These are phyloP conservation scores for Sphagnurus paluster DNA, from an alignment of 1,284 basidiomycete genomes.

Conservation along the genomic window DNA sequence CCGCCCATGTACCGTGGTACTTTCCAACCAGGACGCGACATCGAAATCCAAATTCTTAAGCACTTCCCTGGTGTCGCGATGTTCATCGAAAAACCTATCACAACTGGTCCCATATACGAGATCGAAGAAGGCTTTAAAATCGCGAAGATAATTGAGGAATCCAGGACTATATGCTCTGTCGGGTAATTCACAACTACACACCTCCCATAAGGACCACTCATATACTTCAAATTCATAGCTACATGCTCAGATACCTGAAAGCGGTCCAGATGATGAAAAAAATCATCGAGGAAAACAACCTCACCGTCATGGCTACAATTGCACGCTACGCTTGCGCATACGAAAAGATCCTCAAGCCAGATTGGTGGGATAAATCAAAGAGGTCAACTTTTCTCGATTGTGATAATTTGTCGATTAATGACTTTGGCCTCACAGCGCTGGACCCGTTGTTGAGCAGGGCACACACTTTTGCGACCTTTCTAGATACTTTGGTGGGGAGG, in stretches of 20 bases:
- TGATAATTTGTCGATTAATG: not conserved
- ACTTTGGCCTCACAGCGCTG: slow-evolving; percentile 49
- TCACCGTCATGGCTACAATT: slow-evolving; percentile 97
- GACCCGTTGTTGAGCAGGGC: slow-evolving; percentile 95
- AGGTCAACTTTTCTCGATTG: slow-evolving; percentile 44
- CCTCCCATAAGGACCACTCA: too few relatives aligned
- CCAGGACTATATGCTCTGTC: slow-evolving; percentile 83
- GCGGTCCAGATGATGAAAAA: slow-evolving; percentile 98
- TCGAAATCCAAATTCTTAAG: slow-evolving; percentile 90
- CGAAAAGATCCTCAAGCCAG: slow-evolving; percentile 84
- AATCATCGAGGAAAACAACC: slow-evolving; percentile 92
- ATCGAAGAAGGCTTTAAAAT: slow-evolving; percentile 69
- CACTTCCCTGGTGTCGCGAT: slow-evolving; percentile 89
- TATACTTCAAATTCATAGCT: slow-evolving; percentile 44
- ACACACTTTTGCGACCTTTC: slow-evolving; percentile 92
- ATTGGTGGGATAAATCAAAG: slow-evolving; percentile 98
- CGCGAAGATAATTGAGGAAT: slow-evolving; percentile 66
- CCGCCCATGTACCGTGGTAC: slow-evolving; percentile 94
- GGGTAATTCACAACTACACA: slow-evolving; percentile 52
- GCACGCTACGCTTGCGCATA: slow-evolving; percentile 96
- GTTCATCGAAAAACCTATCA: slow-evolving; percentile 94
- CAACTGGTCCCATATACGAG: slow-evolving; percentile 77
- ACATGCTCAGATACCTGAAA: slow-evolving; percentile 92
- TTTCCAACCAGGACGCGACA: slow-evolving; percentile 75
- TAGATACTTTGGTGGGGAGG: slow-evolving; percentile 97